phyloP scores from a whole-genome alignment of 176 grass and related monocot species.

The Oryza glumipatula region DNA sequence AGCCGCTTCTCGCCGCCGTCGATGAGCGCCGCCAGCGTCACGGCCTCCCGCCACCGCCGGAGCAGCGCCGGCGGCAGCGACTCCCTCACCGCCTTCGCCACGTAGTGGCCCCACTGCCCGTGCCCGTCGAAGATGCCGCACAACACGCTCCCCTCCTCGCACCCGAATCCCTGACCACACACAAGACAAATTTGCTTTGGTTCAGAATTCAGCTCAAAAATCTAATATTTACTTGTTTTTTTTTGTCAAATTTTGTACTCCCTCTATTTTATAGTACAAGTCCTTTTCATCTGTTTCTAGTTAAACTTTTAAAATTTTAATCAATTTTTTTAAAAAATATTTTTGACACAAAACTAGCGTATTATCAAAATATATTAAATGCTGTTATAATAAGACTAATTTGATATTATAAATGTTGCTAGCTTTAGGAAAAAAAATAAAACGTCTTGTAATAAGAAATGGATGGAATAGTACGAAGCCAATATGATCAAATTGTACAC shows the following conservation, averaged over 20 bases:
- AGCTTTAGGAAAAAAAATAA: too few relatives aligned
- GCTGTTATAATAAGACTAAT: too few relatives aligned
- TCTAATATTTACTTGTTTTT: background rate
- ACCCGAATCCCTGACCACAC: conserved; percentile 70
- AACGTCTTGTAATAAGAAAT: too few relatives aligned
- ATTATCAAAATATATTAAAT: too few relatives aligned
- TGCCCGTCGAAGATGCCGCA: conserved; percentile 97
- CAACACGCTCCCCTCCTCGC: conserved; percentile 67
- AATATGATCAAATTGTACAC: too few relatives aligned
- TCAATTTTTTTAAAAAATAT: too few relatives aligned
- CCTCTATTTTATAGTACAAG: too few relatives aligned
- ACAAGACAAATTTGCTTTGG: background rate
- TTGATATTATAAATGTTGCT: too few relatives aligned
- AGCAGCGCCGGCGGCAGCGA: conserved; percentile 76
- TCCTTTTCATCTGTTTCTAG: too few relatives aligned
- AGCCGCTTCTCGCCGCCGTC: conserved; percentile 66
- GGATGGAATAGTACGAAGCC: too few relatives aligned
- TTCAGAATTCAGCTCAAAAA: background rate
- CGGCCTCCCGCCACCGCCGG: conserved; percentile 78
- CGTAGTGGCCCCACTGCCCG: conserved; percentile 92
- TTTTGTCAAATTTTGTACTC: background rate
- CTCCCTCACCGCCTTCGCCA: conserved; percentile 72
- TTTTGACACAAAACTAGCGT: too few relatives aligned
- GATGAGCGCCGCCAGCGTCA: conserved; percentile 56
- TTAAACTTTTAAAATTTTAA: too few relatives aligned